Evolutionary conservation across 371 early-diverging fungal species (phyloP).

Genomic region (Batkoa obscura): DNA sequence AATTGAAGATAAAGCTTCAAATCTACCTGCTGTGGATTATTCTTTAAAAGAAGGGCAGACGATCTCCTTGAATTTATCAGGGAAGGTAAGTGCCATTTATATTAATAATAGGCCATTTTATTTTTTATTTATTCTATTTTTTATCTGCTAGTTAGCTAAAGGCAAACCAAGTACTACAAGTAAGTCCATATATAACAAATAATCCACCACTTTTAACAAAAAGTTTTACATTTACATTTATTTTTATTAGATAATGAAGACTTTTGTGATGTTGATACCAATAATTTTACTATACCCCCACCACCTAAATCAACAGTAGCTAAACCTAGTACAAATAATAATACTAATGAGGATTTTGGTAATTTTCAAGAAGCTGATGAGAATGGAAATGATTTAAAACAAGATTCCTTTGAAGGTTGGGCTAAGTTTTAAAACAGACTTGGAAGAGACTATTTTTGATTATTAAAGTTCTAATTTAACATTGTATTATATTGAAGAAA

Average conservation of each 20-base stretch:
- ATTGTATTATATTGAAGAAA: too few species aligned
- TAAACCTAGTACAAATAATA: neutral
- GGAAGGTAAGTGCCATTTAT: constrained; percentile 6
- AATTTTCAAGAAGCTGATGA: too few species aligned
- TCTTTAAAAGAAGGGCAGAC: constrained; percentile 72
- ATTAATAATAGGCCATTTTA: too few species aligned
- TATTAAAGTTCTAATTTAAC: too few species aligned
- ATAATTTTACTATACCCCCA: neutral
- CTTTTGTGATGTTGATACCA: neutral
- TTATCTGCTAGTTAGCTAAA: neutral
- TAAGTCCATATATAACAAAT: too few species aligned
- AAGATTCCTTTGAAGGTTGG: neutral
- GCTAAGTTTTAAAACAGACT: too few species aligned
- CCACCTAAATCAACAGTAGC: too few species aligned
- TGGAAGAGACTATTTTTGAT: too few species aligned
- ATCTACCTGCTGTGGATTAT: constrained; percentile 46
- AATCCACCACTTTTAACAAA: neutral
- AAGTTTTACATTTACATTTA: neutral
- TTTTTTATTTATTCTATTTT: too few species aligned
- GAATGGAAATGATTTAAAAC: constrained; percentile 1
- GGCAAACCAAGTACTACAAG: neutral
- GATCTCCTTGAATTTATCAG: constrained; percentile 50
- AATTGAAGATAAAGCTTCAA: too few species aligned
- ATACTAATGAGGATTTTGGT: neutral
- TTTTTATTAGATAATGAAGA: neutral